phyloP scores from a whole-genome alignment of 2,329 filamentous ascomycete genomes.

The Phaeophleospora eucalypticola region DNA sequence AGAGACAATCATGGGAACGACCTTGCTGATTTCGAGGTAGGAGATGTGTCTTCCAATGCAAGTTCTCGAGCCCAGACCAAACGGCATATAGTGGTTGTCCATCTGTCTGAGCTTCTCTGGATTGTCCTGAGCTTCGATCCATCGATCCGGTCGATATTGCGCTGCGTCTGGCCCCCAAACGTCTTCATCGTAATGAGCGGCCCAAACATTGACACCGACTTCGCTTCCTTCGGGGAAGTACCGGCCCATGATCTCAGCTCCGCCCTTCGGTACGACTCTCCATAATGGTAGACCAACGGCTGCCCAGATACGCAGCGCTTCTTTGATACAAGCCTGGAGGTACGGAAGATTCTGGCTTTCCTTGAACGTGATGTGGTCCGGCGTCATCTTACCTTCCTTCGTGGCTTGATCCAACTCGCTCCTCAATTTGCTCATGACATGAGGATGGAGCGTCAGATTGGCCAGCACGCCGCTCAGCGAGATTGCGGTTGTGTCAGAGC shows the following conservation, averaged over 20 bases:
- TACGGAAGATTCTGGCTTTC: slow-evolving; percentile 38
- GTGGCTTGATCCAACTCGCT: slow-evolving; percentile 14
- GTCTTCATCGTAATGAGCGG: slow-evolving; percentile 19
- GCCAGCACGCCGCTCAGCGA: slow-evolving; percentile 33
- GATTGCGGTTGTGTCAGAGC: slow-evolving; percentile 36
- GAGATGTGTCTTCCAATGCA: slow-evolving; percentile 35
- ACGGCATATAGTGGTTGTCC: slow-evolving; percentile 25
- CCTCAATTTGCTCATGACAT: slow-evolving; percentile 23
- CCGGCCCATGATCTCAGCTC: slow-evolving; percentile 23
- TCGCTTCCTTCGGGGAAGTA: slow-evolving; percentile 46
- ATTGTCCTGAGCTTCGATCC: slow-evolving; percentile 21
- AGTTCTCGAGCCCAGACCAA: slow-evolving; percentile 35
- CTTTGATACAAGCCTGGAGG: slow-evolving; percentile 35
- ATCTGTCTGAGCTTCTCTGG: slow-evolving; percentile 33
- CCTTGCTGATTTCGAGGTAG: slow-evolving; percentile 30
- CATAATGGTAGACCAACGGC: slow-evolving; percentile 17
- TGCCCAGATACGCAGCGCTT: slow-evolving; percentile 25
- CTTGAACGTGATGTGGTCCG: slow-evolving; percentile 27
- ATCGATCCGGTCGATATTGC: slow-evolving; percentile 21
- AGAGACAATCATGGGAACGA: slow-evolving; percentile 29
- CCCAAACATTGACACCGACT: slow-evolving; percentile 22
- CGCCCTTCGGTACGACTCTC: slow-evolving; percentile 17
- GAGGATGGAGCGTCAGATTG: slow-evolving; percentile 29
- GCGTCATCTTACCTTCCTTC: slow-evolving; percentile 12
- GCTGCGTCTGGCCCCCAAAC: slow-evolving; percentile 21